A percentile compares a stretch with the other conserved stretches of the same genome.
These are phyloP conservation scores for Tetracentron sinense DNA, from an alignment of 164 flowering plant species.

Conservation along the genomic window DNA sequence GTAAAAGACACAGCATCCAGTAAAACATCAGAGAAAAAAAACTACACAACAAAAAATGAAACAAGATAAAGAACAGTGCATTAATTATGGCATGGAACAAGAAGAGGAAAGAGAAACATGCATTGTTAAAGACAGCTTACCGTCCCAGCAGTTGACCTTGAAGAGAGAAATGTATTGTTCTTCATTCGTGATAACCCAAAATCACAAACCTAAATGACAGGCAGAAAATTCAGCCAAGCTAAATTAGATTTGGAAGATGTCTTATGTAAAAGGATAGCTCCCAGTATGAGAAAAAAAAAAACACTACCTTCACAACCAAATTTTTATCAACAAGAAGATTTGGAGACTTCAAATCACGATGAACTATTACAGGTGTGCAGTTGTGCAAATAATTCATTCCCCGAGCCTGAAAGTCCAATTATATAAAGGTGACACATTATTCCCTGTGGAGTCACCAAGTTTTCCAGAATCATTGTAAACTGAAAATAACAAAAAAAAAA, in stretches of 20 bases:
- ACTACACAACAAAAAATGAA: neutral
- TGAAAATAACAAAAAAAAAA: slow-evolving; percentile 5
- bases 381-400: slow-evolving; percentile 97
- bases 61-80: neutral
- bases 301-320: slow-evolving; percentile 88
- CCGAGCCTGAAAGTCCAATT: slow-evolving; percentile 59
- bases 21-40: neutral
- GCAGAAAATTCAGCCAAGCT: slow-evolving; percentile 2
- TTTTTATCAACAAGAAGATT: slow-evolving; percentile 97
- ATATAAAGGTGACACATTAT: slow-evolving; percentile 14
- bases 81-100: neutral
- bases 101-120: neutral
- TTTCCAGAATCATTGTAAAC: slow-evolving; percentile 3
- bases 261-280: too few species aligned
- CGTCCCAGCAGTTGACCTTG: slow-evolving; percentile 93
- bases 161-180: slow-evolving; percentile 82
- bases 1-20: too few species aligned
- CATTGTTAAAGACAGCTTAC: slow-evolving; percentile 34
- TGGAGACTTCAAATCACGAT: slow-evolving; percentile 95
- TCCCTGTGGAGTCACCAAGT: slow-evolving; percentile 6
- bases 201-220: slow-evolving; percentile 69
- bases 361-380: slow-evolving; percentile 79
- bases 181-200: slow-evolving; percentile 92
- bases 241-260: neutral
- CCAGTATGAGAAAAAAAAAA: slow-evolving; percentile 5